Conservation (phyloP, 2,329 filamentous ascomycete genomes). For the Fusarium newnesense region DNA sequence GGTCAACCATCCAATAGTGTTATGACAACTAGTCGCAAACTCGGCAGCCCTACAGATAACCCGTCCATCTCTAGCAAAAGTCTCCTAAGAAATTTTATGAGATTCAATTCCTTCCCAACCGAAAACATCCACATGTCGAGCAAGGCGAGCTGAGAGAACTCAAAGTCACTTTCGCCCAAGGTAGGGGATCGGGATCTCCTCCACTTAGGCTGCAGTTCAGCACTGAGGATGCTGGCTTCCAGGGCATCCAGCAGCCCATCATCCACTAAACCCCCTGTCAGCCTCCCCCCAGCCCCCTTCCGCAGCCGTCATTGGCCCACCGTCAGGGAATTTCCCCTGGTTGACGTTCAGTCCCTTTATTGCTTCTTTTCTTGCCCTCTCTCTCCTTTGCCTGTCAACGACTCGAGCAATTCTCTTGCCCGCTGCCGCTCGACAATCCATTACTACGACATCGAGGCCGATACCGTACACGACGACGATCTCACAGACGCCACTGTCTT, state of each 20-base stretch:
- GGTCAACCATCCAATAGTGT: slow-evolving; percentile 6
- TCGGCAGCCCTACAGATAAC: neutral
- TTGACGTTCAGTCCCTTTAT: slow-evolving; percentile 24
- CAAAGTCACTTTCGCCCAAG: neutral
- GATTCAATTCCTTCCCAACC: neutral
- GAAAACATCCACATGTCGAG: neutral
- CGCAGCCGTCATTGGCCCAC: slow-evolving; percentile 33
- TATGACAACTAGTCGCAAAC: slow-evolving; percentile 21
- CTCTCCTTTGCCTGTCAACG: slow-evolving; percentile 38
- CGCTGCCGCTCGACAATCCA: slow-evolving; percentile 27
- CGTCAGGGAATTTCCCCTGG: slow-evolving; percentile 32
- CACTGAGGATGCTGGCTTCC: slow-evolving; percentile 38
- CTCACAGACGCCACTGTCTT: neutral
- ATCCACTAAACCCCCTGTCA: slow-evolving; percentile 26
- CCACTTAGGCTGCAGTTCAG: slow-evolving; percentile 4
- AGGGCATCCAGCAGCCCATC: slow-evolving; percentile 34
- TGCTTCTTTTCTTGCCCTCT: slow-evolving; percentile 31
- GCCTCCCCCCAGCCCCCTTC: slow-evolving; percentile 9
- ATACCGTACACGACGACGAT: neutral
- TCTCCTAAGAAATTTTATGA: neutral
- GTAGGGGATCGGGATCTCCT: neutral
- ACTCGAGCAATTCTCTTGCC: slow-evolving; percentile 37
- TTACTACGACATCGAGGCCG: slow-evolving; percentile 8
- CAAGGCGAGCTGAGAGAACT: slow-evolving; percentile 20
- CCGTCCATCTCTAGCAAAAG: neutral